phyloP scores from a whole-genome alignment of 2,329 filamentous ascomycete species.

The Trichophyton schoenleinii region DNA sequence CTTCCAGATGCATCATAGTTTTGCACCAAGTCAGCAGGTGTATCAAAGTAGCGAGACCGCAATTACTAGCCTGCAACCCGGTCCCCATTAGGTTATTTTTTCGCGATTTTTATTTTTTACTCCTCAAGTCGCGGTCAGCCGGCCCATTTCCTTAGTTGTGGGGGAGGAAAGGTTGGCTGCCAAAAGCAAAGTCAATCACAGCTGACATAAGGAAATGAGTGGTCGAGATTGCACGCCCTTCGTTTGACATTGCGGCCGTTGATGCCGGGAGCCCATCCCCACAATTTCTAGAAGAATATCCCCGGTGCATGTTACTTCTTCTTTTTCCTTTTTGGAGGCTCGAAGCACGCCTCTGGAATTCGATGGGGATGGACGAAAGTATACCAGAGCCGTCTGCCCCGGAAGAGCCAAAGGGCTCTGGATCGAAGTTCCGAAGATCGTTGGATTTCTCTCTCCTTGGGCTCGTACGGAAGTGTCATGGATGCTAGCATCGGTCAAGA shows the following conservation, averaged over 20 bases:
- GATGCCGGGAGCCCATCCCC: not conserved
- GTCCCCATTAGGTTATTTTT: not conserved
- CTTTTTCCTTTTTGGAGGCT: not conserved
- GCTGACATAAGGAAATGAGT: slow-evolving; percentile 3
- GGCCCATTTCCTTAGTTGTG: not conserved
- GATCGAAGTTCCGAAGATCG: not conserved
- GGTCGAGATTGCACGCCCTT: slow-evolving; percentile 4
- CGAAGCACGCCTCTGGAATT: not conserved
- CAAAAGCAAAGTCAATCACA: not conserved
- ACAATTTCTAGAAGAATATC: slow-evolving; percentile 3
- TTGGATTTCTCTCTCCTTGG: not conserved
- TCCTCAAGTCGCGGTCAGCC: not conserved
- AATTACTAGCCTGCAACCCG: not conserved
- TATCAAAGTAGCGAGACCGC: not conserved
- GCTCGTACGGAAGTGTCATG: not conserved
- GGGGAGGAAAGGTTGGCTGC: not conserved
- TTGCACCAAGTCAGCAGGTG: slow-evolving; percentile 2
- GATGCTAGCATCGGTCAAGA: not conserved
- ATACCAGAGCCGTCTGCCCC: not conserved
- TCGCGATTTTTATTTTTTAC: not conserved
- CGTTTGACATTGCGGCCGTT: slow-evolving; percentile 5
- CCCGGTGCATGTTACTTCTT: not conserved
- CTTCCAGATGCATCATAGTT: not conserved
- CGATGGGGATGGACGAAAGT: not conserved
- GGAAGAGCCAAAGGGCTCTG: not conserved